Percentiles rank a stretch among this genome's conserved stretches.
Conservation (phyloP, 2,329 filamentous ascomycete genomes). For the Penicillium sp. region DNA sequence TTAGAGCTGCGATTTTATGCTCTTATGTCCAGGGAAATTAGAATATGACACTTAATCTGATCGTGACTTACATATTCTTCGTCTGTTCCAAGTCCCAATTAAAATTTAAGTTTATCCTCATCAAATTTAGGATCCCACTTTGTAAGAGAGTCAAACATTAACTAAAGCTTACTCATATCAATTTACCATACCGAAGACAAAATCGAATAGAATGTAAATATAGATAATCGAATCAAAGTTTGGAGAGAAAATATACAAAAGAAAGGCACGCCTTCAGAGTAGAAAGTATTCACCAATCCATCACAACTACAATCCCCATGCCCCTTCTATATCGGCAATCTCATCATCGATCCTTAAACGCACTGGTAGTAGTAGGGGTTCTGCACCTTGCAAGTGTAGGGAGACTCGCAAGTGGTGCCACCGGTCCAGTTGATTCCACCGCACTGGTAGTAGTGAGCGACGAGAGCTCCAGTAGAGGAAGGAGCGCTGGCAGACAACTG, state of each 20-base stretch:
- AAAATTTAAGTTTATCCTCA: no score
- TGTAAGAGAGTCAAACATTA: no score
- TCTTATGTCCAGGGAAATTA: no score
- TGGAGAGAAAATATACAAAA: slow-evolving; percentile 11
- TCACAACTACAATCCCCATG: background rate
- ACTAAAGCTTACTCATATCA: no score
- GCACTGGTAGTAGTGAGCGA: slow-evolving; percentile 32
- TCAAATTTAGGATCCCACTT: no score
- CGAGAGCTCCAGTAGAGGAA: slow-evolving; percentile 12
- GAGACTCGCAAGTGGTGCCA: slow-evolving; percentile 31
- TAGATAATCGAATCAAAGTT: background rate
- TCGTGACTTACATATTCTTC: no score
- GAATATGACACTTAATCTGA: no score
- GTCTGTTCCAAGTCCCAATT: no score
- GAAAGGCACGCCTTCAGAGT: slow-evolving; percentile 7
- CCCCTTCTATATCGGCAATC: slow-evolving; percentile 6
- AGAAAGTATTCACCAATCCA: slow-evolving; percentile 13
- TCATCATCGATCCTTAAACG: slow-evolving; percentile 13
- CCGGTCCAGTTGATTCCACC: slow-evolving; percentile 41
- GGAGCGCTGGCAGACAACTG: slow-evolving; percentile 4
- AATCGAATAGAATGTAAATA: background rate
- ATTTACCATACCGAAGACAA: no score
- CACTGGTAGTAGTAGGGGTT: slow-evolving; percentile 45
- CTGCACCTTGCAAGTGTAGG: slow-evolving; percentile 34
- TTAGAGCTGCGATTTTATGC: no score